A percentile compares a stretch with the other conserved stretches of the same genome.
Conservation (phyloP, 225 moss, liverwort and hornwort genomes). For the Polytrichum formosum region DNA sequence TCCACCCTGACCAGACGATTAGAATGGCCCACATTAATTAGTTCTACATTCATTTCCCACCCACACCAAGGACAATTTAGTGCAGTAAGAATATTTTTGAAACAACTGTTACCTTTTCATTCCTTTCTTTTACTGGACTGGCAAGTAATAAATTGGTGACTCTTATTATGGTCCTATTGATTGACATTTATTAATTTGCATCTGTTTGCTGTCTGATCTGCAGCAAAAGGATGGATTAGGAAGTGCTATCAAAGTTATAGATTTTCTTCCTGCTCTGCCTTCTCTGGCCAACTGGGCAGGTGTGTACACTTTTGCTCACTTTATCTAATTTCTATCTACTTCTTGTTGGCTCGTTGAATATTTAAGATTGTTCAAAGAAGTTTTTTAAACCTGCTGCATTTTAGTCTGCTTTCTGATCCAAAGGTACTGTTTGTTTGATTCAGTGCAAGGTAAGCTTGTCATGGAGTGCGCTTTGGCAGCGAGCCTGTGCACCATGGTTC, state of each 20-base stretch:
- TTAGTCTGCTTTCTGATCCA: neutral
- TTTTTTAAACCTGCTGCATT: slow-evolving; percentile 10
- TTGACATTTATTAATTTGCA: too few relatives aligned
- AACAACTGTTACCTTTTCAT: too few relatives aligned
- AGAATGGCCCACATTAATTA: too few relatives aligned
- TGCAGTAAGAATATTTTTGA: too few relatives aligned
- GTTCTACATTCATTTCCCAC: too few relatives aligned
- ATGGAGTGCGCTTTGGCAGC: slow-evolving; percentile 72
- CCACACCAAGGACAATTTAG: too few relatives aligned
- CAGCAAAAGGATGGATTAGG: slow-evolving; percentile 56
- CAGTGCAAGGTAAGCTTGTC: slow-evolving; percentile 59
- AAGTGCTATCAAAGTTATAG: slow-evolving; percentile 37
- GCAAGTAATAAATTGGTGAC: too few relatives aligned
- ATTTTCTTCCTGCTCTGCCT: slow-evolving; percentile 67
- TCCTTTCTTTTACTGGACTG: too few relatives aligned
- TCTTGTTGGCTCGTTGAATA: slow-evolving; percentile 1
- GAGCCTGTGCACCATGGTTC: slow-evolving; percentile 54
- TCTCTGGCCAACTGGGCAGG: slow-evolving; percentile 72
- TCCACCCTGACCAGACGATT: too few relatives aligned
- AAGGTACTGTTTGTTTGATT: slow-evolving; percentile 4
- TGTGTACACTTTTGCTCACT: slow-evolving; percentile 20
- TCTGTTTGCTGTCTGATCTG: slow-evolving; percentile 3
- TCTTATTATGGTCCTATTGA: too few relatives aligned
- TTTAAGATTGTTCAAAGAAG: slow-evolving; percentile 4
- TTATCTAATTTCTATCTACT: neutral